Base-by-base conservation (phyloP, 129 eudicot genomes). In the Pulicaria dysenterica region DNA sequence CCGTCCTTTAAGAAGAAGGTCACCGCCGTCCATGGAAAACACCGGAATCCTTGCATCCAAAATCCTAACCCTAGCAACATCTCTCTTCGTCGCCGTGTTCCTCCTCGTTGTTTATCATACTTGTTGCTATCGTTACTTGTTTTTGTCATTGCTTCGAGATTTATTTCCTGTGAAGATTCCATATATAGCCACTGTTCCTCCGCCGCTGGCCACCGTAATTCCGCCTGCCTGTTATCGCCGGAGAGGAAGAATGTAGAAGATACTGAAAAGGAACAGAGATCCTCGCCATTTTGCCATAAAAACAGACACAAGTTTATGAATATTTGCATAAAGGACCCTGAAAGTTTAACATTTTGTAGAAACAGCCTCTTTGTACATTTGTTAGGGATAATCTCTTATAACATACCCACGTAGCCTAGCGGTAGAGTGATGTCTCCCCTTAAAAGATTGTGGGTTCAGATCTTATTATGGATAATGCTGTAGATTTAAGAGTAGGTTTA, bases 1-100 rank as follows among this genome's bases (percentile, higher is more conserved):
- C 86, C 86, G 77, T 94, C 96, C 66, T 94, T 94, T 2, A 94
- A 87, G 79, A 87, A 94, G 74, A 88, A 94, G 38, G 53, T 81
- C 5, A 94, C 96, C 2, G 82, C 93, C 83, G 84, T 67, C 99
- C 97, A 94, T 42, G 99, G 99, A 12, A 85, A 86, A 41, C 99
- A 90, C 62, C 99, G 79, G 44, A 94, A 81, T 6, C 99, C 99
- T 75, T 94, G 99, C 59, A 90, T 87, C 83, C 77, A 90, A 63
- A 56, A 94, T 61, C 99, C 99, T 66, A 94, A 42, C 34, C 89
- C 97, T 46, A 94, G 17, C 58, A 94, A 38, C 78, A 85, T 42
- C 80, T 69, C 77, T 71, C 84, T 43, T 34, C 64, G 53, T 40
- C 59, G 57, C 9, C 19, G 63, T 19, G 41, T 49, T 42, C 34